These are phyloP conservation scores for Hygrocybe coccinea DNA, from an alignment of 768 basidiomycete genomes.

Conservation along the genomic window DNA sequence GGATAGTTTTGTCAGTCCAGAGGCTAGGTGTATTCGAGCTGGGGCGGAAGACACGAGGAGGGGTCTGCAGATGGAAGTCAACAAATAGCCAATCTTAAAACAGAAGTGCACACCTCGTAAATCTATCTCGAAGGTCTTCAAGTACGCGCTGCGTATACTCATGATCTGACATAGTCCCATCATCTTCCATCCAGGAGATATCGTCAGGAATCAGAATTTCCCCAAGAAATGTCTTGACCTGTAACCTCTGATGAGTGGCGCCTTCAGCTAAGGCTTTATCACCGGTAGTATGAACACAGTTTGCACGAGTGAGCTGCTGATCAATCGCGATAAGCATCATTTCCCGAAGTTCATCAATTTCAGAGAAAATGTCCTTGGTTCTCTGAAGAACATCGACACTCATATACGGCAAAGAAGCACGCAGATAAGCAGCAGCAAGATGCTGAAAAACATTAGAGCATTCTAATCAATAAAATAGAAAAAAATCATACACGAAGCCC, in stretches of 20 bases:
- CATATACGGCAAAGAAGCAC: slow-evolving; percentile 19
- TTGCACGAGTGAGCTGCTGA: slow-evolving; percentile 7
- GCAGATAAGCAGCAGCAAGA: slow-evolving; percentile 28
- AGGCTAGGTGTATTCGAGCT: slow-evolving; percentile 32
- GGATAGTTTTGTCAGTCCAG: slow-evolving; percentile 28
- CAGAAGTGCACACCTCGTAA: slow-evolving; percentile 34
- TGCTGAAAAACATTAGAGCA: slow-evolving; percentile 15
- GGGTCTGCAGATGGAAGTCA: slow-evolving; percentile 28
- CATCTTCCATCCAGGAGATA: slow-evolving; percentile 54
- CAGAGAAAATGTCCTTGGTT: slow-evolving; percentile 20
- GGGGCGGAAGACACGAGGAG: slow-evolving; percentile 28
- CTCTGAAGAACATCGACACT: slow-evolving; percentile 16
- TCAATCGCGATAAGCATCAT: slow-evolving; percentile 14
- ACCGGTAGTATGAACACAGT: not conserved
- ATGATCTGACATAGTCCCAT: slow-evolving; percentile 37
- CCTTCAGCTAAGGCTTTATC: not conserved
- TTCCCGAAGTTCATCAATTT: slow-evolving; percentile 16
- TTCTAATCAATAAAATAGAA: not conserved
- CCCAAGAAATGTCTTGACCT: slow-evolving; percentile 28
- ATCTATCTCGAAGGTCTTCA: slow-evolving; percentile 40
- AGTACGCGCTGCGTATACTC: slow-evolving; percentile 43
- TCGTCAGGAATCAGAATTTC: slow-evolving; percentile 43
- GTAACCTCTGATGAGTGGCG: slow-evolving; percentile 31
- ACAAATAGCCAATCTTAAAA: not conserved
- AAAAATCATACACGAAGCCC: slow-evolving; percentile 29